phyloP scores from a whole-genome alignment of 306 rosid species.

The Rubus parviflorus region DNA sequence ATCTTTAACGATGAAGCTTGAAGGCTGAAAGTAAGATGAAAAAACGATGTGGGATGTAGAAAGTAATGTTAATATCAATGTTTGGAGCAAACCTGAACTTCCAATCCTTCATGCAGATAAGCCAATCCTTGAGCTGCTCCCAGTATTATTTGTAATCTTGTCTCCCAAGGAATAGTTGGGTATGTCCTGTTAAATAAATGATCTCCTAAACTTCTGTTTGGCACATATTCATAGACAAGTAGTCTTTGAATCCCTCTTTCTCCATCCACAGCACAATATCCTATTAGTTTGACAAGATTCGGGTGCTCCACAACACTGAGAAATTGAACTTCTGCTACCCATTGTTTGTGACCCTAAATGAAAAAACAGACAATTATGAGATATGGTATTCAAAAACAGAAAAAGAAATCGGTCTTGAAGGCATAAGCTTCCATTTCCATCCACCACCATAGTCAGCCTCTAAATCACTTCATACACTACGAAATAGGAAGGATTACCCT shows the following conservation, averaged over 20 bases:
- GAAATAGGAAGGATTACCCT: neutral
- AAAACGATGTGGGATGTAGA: neutral
- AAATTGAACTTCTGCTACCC: conserved; percentile 85
- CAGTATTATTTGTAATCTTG: conserved; percentile 63
- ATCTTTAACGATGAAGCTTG: neutral
- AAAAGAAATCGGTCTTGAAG: neutral
- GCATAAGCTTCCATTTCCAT: neutral
- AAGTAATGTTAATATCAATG: neutral
- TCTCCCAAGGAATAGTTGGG: conserved; percentile 58
- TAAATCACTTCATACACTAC: neutral
- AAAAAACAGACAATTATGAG: neutral
- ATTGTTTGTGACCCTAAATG: conserved; percentile 78
- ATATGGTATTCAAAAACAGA: neutral
- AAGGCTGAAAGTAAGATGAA: neutral
- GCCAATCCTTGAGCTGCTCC: conserved; percentile 79
- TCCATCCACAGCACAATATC: conserved; percentile 75
- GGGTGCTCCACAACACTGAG: conserved; percentile 85
- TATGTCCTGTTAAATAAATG: conserved; percentile 63
- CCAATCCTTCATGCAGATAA: conserved; percentile 78
- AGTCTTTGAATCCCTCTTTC: conserved; percentile 84
- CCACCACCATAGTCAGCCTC: neutral
- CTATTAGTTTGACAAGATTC: conserved; percentile 79
- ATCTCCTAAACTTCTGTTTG: conserved; percentile 66
- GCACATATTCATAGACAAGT: conserved; percentile 78
- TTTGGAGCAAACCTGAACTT: conserved; percentile 62